Conservation (phyloP, 2,329 filamentous ascomycete genomes). For the Huntiella abstrusa region DNA sequence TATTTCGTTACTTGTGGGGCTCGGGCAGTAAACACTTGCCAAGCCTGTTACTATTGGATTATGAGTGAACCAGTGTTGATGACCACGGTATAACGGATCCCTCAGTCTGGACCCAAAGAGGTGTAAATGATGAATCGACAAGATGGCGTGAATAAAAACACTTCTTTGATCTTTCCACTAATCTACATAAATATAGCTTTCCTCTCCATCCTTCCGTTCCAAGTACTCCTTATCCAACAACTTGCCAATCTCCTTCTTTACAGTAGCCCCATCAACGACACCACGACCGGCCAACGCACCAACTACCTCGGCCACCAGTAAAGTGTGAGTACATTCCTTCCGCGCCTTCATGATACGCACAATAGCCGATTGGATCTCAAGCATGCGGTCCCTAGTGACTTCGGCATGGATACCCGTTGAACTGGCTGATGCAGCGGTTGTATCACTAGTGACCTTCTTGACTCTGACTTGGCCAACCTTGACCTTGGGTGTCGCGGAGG, state of each 20-base stretch:
- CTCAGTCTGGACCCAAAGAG: too few relatives aligned
- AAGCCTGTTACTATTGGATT: too few relatives aligned
- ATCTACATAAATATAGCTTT: constrained; percentile 55
- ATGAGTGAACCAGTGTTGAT: too few relatives aligned
- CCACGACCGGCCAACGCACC: constrained; percentile 74
- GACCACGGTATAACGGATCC: too few relatives aligned
- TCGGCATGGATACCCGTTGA: constrained; percentile 84
- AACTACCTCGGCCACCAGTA: constrained; percentile 82
- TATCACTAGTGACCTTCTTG: background rate
- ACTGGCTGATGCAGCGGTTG: constrained; percentile 27
- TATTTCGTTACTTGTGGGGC: too few relatives aligned
- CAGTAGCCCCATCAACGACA: constrained; percentile 66
- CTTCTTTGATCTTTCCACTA: constrained; percentile 16
- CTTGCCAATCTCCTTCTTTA: constrained; percentile 96
- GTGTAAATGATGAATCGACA: too few relatives aligned
- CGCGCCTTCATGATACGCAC: constrained; percentile 93
- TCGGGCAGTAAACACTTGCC: too few relatives aligned
- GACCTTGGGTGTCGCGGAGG: constrained; percentile 67
- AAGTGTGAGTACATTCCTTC: constrained; percentile 70
- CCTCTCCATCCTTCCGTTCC: constrained; percentile 60
- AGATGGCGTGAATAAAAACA: too few relatives aligned
- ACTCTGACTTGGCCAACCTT: constrained; percentile 89
- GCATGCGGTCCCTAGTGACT: constrained; percentile 74
- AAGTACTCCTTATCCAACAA: constrained; percentile 89
- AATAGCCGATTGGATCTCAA: constrained; percentile 92